Conservation (phyloP, 805 yeast genomes). For the Saccharomycopsis guyanensis region DNA sequence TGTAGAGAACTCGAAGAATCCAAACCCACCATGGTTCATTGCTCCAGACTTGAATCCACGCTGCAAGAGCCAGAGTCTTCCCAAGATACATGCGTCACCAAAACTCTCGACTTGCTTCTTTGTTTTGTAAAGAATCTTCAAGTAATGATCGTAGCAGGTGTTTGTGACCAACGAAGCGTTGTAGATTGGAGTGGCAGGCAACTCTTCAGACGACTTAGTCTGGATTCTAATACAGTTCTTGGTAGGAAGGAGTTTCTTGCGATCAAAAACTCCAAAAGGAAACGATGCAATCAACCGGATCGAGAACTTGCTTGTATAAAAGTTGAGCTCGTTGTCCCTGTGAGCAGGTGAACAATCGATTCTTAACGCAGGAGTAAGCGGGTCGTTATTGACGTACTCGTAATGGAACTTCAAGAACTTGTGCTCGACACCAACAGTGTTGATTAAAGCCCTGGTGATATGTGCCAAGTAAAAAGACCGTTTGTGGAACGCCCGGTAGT, state of each 20-base stretch:
- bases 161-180: slow-evolving; percentile 74
- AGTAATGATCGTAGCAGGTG: slow-evolving; percentile 57
- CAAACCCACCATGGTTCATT: slow-evolving; percentile 58
- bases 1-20: slow-evolving; percentile 81
- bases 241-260: slow-evolving; percentile 69
- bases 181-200: slow-evolving; percentile 71
- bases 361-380: slow-evolving; percentile 64
- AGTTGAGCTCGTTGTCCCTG: slow-evolving; percentile 40
- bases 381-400: slow-evolving; percentile 67
- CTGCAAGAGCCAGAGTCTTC: slow-evolving; percentile 85
- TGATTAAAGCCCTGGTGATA: slow-evolving; percentile 57
- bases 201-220: slow-evolving; percentile 23
- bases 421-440: slow-evolving; percentile 40
- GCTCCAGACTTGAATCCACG: slow-evolving; percentile 62
- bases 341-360: slow-evolving; percentile 49
- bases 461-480: slow-evolving; percentile 82
- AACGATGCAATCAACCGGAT: slow-evolving; percentile 70
- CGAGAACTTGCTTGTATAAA: slow-evolving; percentile 38
- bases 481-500: slow-evolving; percentile 84
- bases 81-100: slow-evolving; percentile 79
- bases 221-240: slow-evolving; percentile 77
- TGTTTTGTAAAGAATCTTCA: slow-evolving; percentile 68
- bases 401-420: slow-evolving; percentile 45
- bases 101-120: slow-evolving; percentile 74
- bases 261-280: slow-evolving; percentile 62